These are phyloP conservation scores for Cucumis melo DNA, from an alignment of 306 rosid genomes.

Conservation along the genomic window DNA sequence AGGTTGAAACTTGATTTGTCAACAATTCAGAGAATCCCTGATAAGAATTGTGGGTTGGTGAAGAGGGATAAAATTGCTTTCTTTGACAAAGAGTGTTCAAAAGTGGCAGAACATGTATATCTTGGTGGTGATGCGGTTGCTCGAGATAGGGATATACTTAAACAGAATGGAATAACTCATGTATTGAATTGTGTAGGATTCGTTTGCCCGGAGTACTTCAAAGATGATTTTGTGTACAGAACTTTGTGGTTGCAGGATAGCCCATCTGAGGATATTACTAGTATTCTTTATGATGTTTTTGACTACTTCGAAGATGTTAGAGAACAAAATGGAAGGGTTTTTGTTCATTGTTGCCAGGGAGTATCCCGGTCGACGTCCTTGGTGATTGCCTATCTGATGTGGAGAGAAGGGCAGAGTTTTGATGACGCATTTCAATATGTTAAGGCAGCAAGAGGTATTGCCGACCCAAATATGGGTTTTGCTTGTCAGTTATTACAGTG, in stretches of 20 bases:
- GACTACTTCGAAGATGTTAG: constrained; percentile 99
- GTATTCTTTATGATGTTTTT: constrained; percentile 86
- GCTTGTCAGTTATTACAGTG: constrained; percentile 97
- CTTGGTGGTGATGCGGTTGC: constrained; percentile 99
- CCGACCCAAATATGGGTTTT: constrained; percentile 99
- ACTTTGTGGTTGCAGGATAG: constrained; percentile 97
- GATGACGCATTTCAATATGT: constrained; percentile 99
- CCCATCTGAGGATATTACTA: constrained; percentile 94
- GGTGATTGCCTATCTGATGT: constrained; percentile 96
- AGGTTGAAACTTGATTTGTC: constrained; percentile 96
- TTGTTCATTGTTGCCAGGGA: constrained; percentile 99
- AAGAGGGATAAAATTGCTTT: constrained; percentile 96
- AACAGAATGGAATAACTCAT: constrained; percentile 82
- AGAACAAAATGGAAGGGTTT: constrained; percentile 79
- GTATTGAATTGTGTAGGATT: constrained; percentile 93
- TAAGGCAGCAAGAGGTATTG: constrained; percentile 96
- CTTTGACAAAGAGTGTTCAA: constrained; percentile 92
- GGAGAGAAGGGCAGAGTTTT: constrained; percentile 99
- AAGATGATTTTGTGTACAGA: constrained; percentile 76
- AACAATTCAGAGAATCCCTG: constrained; percentile 67
- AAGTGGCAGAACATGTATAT: constrained; percentile 85
- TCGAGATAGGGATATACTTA: constrained; percentile 70
- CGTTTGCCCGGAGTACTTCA: constrained; percentile 92
- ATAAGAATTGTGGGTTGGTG: constrained; percentile 75
- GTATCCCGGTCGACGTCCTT: constrained; percentile 94